Conservation (phyloP, 2,329 filamentous ascomycete species). For the Venturia aucupariae region DNA sequence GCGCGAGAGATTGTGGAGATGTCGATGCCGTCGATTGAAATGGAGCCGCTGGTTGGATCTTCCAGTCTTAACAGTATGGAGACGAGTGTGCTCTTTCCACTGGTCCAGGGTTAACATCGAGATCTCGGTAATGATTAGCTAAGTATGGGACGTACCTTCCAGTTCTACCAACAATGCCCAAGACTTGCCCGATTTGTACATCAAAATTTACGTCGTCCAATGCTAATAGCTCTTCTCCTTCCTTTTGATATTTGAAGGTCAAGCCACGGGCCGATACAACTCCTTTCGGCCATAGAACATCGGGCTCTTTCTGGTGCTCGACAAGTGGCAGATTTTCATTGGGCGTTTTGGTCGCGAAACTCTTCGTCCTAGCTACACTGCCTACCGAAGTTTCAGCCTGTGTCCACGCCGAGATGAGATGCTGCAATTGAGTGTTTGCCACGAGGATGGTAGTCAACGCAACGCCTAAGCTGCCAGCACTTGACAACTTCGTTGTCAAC, state of each 20-base stretch:
- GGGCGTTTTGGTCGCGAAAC: slow-evolving; percentile 37
- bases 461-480: slow-evolving; percentile 42
- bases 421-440: slow-evolving; percentile 43
- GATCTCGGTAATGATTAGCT: background rate
- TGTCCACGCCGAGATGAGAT: slow-evolving; percentile 45
- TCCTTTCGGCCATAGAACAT: background rate
- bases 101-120: background rate
- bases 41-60: slow-evolving; percentile 33
- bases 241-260: background rate
- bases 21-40: slow-evolving; percentile 42
- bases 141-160: slow-evolving; percentile 22
- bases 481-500: slow-evolving; percentile 14
- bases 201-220: slow-evolving; percentile 38
- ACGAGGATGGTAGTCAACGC: slow-evolving; percentile 45
- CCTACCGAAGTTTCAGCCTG: slow-evolving; percentile 49
- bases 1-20: slow-evolving; percentile 31
- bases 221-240: slow-evolving; percentile 21
- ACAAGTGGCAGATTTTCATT: slow-evolving; percentile 32
- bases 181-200: slow-evolving; percentile 37
- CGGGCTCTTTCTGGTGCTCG: background rate
- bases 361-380: slow-evolving; percentile 45
- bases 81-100: slow-evolving; percentile 44
- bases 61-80: slow-evolving; percentile 41
- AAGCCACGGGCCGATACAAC: background rate
- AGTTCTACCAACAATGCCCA: slow-evolving; percentile 45